A percentile compares a stretch with the other conserved stretches of the same genome.
These are phyloP conservation scores for Chaetomium sp. DNA, from an alignment of 2,329 filamentous ascomycete species.

Conservation along the genomic window DNA sequence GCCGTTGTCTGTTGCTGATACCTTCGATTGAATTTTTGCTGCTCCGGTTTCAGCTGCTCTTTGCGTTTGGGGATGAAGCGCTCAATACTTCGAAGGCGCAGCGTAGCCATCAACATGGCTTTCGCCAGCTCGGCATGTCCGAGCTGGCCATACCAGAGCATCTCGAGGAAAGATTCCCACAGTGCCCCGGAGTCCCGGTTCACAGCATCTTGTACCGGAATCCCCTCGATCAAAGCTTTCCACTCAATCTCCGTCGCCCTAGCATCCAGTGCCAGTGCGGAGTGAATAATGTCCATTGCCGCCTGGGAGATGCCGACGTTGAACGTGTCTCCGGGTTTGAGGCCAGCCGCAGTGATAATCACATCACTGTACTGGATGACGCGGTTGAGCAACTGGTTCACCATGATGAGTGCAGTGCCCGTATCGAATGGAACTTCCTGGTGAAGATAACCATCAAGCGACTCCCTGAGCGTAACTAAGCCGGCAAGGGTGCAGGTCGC, in stretches of 20 bases:
- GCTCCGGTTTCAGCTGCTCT: constrained; percentile 47
- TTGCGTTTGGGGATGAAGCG: constrained; percentile 63
- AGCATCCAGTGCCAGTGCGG: constrained; percentile 70
- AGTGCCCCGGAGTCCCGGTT: constrained; percentile 72
- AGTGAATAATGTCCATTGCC: constrained; percentile 66
- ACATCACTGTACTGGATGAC: constrained; percentile 64
- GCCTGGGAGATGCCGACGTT: constrained; percentile 56
- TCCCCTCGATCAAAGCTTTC: constrained; percentile 62
- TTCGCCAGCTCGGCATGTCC: constrained; percentile 68
- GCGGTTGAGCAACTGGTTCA: constrained; percentile 66
- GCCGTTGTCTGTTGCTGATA: constrained; percentile 50
- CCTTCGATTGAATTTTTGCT: constrained; percentile 73
- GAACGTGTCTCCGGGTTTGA: constrained; percentile 49
- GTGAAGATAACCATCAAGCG: constrained; percentile 59
- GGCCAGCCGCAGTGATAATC: constrained; percentile 57
- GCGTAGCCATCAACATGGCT: constrained; percentile 70
- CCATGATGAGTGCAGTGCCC: constrained; percentile 61
- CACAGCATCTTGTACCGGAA: constrained; percentile 66
- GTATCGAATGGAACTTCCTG: constrained; percentile 48
- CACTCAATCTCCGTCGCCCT: constrained; percentile 70
- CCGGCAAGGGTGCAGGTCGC: constrained; percentile 66
- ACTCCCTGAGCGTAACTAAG: constrained; percentile 60
- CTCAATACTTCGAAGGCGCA: constrained; percentile 74
- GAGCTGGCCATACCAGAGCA: constrained; percentile 60
- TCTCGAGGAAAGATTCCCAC: constrained; percentile 75